Evolutionary conservation across 2,329 filamentous ascomycete genomes (phyloP).

Genomic region (Claviceps lovelessii): DNA sequence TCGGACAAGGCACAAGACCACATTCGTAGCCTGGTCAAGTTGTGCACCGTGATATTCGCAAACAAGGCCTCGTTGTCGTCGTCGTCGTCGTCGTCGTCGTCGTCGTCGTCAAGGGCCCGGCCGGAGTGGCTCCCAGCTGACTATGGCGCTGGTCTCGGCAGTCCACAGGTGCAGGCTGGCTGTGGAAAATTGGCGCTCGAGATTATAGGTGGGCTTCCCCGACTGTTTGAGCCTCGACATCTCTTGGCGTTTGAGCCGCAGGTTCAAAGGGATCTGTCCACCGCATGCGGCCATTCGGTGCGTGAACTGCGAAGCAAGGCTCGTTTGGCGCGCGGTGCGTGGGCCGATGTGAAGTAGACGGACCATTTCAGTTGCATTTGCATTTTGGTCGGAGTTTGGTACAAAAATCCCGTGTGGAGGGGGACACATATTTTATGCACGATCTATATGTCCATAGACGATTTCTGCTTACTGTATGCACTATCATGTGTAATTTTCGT

Average conservation of each 20-base stretch:
- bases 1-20: slow-evolving; percentile 32
- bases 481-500: too few species aligned
- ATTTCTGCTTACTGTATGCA: not conserved
- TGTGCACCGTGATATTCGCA: slow-evolving; percentile 26
- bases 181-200: slow-evolving; percentile 34
- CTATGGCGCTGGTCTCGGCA: slow-evolving; percentile 8
- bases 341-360: slow-evolving; percentile 25
- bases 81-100: slow-evolving; percentile 10
- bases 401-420: not conserved
- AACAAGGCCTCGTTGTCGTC: slow-evolving; percentile 13
- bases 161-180: slow-evolving; percentile 13
- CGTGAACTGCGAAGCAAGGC: slow-evolving; percentile 38
- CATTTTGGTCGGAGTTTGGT: not conserved
- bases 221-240: slow-evolving; percentile 32
- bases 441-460: not conserved
- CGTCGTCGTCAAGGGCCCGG: slow-evolving; percentile 10
- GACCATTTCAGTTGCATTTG: not conserved
- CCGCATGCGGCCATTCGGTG: slow-evolving; percentile 38
- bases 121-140: slow-evolving; percentile 18
- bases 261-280: slow-evolving; percentile 32
- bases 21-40: slow-evolving; percentile 33
- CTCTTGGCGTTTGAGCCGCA: slow-evolving; percentile 29
- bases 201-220: slow-evolving; percentile 33
- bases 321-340: slow-evolving; percentile 32
- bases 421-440: not conserved